Conservation (phyloP, 306 rosid genomes). For the Lathyrus tuberosus region DNA sequence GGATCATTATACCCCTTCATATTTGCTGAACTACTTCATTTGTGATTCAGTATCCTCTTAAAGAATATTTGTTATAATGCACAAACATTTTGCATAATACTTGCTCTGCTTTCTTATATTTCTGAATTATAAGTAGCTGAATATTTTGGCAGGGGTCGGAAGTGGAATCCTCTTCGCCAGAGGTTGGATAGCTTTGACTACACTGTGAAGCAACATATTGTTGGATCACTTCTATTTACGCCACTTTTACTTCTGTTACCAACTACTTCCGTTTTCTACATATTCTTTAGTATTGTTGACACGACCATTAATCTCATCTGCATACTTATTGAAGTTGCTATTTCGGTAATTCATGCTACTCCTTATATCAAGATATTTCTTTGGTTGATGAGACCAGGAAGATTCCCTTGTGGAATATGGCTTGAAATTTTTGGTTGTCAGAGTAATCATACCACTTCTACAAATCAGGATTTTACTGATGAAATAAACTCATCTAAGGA, state of each 20-base stretch:
- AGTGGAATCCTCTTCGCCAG: constrained; percentile 95
- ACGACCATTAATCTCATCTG: constrained; percentile 64
- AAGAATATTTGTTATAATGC: constrained; percentile 23
- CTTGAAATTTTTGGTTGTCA: constrained; percentile 65
- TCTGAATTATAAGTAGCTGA: constrained; percentile 34
- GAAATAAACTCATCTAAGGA: constrained; percentile 44
- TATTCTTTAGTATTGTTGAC: constrained; percentile 80
- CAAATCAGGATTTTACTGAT: constrained; percentile 30
- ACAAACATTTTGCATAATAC: constrained; percentile 11
- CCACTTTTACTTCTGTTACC: constrained; percentile 84
- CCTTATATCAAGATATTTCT: constrained; percentile 76
- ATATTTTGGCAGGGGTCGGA: constrained; percentile 76
- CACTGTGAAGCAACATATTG: constrained; percentile 85
- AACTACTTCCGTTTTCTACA: constrained; percentile 86
- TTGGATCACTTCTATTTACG: constrained; percentile 88
- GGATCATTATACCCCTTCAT: constrained; percentile 26
- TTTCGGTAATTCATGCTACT: constrained; percentile 83
- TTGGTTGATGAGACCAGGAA: constrained; percentile 66
- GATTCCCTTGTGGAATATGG: constrained; percentile 92
- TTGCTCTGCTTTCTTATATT: constrained; percentile 30
- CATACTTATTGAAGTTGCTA: constrained; percentile 62
- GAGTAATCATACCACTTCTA: constrained; percentile 41
- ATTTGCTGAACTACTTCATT: constrained; percentile 30
- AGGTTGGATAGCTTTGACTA: constrained; percentile 93
- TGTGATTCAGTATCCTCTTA: constrained; percentile 24